Evolutionary conservation across 2,329 filamentous ascomycete genomes (phyloP).

Genomic region (Calonectria montana): DNA sequence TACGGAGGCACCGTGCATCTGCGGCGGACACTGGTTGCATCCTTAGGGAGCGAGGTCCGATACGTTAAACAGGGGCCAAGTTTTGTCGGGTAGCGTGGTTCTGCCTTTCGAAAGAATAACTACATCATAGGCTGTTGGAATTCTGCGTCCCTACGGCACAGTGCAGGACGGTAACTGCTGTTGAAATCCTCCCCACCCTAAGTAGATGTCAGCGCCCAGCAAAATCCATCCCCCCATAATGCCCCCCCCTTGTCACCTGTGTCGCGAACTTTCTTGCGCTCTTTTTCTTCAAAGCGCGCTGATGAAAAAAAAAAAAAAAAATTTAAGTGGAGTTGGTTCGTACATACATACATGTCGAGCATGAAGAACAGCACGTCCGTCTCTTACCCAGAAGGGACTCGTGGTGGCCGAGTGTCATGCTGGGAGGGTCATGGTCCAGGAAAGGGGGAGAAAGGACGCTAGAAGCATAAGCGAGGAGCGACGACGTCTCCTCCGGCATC

Average conservation of each 20-base stretch:
- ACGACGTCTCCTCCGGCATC: constrained; percentile 6
- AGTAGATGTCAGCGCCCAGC: constrained; percentile 8
- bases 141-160: constrained; percentile 3
- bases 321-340: neutral
- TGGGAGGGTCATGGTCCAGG: neutral
- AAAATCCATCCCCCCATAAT: neutral
- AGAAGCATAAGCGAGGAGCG: constrained; percentile 17
- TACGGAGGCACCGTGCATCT: constrained; percentile 22
- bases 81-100: constrained; percentile 1
- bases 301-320: neutral
- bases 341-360: neutral
- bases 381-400: constrained; percentile 1
- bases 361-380: constrained; percentile 3
- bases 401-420: constrained; percentile 5
- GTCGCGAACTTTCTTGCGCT: neutral
- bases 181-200: neutral
- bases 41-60: constrained; percentile 1
- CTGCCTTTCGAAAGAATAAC: neutral
- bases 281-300: neutral
- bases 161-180: neutral
- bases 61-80: constrained; percentile 17
- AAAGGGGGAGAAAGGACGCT: constrained; percentile 30
- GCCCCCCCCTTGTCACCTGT: neutral
- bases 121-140: constrained; percentile 13
- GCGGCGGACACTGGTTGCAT: constrained; percentile 15